Percentiles rank a stretch among this genome's conserved stretches.
Conservation (phyloP, 2,329 filamentous ascomycete species). For the Colletotrichum incanum region DNA sequence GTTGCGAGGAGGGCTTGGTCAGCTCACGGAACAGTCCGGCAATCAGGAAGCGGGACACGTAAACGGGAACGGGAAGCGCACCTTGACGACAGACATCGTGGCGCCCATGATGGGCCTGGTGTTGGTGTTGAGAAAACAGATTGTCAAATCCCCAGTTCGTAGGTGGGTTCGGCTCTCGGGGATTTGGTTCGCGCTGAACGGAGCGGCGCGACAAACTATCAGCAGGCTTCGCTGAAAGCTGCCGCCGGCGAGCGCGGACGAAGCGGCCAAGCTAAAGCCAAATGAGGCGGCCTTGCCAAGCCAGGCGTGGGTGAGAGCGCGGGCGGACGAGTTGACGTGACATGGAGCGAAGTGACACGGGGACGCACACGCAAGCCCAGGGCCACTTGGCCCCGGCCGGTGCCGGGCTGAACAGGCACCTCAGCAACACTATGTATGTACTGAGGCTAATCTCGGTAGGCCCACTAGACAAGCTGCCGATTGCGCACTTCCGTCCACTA, state of each 20-base stretch:
- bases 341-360: slow-evolving; percentile 22
- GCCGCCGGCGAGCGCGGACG: slow-evolving; percentile 25
- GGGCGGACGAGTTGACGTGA: slow-evolving; percentile 27
- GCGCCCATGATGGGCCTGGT: slow-evolving; percentile 50
- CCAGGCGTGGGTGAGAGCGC: not conserved
- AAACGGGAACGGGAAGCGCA: slow-evolving; percentile 30
- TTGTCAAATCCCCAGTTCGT: slow-evolving; percentile 6
- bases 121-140: slow-evolving; percentile 5
- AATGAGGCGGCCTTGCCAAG: slow-evolving; percentile 32
- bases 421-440: not conserved
- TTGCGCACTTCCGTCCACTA: slow-evolving; percentile 3
- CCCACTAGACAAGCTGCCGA: slow-evolving; percentile 20
- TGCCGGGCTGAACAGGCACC: slow-evolving; percentile 9
- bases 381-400: slow-evolving; percentile 33
- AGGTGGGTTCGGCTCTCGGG: not conserved
- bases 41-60: slow-evolving; percentile 41
- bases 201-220: not conserved
- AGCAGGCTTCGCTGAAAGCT: slow-evolving; percentile 21
- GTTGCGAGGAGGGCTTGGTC: slow-evolving; percentile 20
- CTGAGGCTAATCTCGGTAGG: not conserved
- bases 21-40: slow-evolving; percentile 16
- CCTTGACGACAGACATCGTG: slow-evolving; percentile 56
- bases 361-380: slow-evolving; percentile 31
- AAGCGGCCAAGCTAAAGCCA: slow-evolving; percentile 28
- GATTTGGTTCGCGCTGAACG: not conserved